Conservation (phyloP, 306 rosid genomes). For the Glycine tomentella region DNA sequence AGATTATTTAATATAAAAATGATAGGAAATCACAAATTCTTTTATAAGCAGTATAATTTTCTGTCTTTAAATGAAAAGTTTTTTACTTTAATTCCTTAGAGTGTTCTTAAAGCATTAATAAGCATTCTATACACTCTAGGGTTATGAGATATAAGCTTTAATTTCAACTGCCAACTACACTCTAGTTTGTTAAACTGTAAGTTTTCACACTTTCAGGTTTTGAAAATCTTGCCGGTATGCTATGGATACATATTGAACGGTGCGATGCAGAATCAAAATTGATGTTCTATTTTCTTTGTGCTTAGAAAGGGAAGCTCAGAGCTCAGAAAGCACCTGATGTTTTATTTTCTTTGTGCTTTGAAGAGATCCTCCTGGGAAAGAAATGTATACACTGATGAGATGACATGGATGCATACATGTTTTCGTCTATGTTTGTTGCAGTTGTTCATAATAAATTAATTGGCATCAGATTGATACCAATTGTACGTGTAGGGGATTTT, state of each 20-base stretch:
- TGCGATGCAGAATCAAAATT: background rate
- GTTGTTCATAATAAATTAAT: constrained; percentile 1
- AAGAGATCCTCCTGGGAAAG: too few species aligned
- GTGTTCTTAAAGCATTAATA: too few species aligned
- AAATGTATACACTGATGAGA: too few species aligned
- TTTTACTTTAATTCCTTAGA: too few species aligned
- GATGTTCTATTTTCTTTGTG: background rate
- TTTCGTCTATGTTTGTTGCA: background rate
- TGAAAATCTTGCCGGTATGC: constrained; percentile 13
- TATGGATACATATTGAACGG: background rate
- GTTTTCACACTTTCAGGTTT: constrained; percentile 8
- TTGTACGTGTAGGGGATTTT: background rate
- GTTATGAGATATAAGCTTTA: background rate
- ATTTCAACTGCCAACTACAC: background rate
- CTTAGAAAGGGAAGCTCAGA: background rate
- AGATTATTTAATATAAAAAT: too few species aligned
- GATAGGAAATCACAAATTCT: too few species aligned
- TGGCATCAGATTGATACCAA: background rate
- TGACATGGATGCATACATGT: constrained; percentile 5
- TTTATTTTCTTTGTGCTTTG: too few species aligned
- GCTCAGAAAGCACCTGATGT: background rate
- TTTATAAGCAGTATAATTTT: too few species aligned
- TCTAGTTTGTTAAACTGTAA: constrained; percentile 1
- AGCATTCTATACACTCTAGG: constrained; percentile 27
- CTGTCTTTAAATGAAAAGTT: too few species aligned